Percentiles rank a stretch among this genome's conserved stretches.
Conservation (phyloP, 352 stramenopile species). For the Phytophthora sp. region DNA sequence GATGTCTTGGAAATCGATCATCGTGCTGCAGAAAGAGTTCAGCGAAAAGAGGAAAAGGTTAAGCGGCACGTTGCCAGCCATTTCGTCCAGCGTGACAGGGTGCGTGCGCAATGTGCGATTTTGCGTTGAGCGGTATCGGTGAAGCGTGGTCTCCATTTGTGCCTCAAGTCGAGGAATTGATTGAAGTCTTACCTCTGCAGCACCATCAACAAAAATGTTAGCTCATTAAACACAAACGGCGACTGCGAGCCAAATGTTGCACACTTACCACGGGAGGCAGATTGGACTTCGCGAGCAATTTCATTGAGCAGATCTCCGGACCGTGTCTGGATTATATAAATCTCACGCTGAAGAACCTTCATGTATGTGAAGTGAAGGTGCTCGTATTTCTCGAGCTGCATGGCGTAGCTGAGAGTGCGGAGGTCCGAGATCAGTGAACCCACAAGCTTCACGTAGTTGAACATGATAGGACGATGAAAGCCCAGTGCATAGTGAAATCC, state of each 20-base stretch:
- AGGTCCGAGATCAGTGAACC: constrained; percentile 72
- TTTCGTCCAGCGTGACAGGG: constrained; percentile 60
- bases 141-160: constrained; percentile 74
- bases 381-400: constrained; percentile 83
- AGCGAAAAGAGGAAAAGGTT: constrained; percentile 84
- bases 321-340: constrained; percentile 77
- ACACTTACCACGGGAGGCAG: constrained; percentile 43
- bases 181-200: constrained; percentile 52
- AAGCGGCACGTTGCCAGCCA: constrained; percentile 77
- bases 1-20: constrained; percentile 66
- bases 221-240: background rate
- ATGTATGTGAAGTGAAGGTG: constrained; percentile 73
- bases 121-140: constrained; percentile 67
- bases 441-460: constrained; percentile 73
- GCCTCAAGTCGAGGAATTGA: constrained; percentile 53
- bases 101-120: constrained; percentile 57
- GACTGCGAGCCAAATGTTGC: background rate
- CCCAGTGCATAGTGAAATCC: constrained; percentile 63
- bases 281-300: constrained; percentile 66
- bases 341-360: constrained; percentile 77
- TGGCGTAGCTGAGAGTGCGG: constrained; percentile 71
- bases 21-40: constrained; percentile 80
- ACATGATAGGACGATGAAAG: constrained; percentile 73
- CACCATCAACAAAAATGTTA: background rate
- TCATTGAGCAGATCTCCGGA: constrained; percentile 71